Percentiles rank a stretch among this genome's conserved stretches.
These are phyloP conservation scores for Tolypocladium sp. DNA, from an alignment of 2,329 filamentous ascomycete genomes.

Conservation along the genomic window DNA sequence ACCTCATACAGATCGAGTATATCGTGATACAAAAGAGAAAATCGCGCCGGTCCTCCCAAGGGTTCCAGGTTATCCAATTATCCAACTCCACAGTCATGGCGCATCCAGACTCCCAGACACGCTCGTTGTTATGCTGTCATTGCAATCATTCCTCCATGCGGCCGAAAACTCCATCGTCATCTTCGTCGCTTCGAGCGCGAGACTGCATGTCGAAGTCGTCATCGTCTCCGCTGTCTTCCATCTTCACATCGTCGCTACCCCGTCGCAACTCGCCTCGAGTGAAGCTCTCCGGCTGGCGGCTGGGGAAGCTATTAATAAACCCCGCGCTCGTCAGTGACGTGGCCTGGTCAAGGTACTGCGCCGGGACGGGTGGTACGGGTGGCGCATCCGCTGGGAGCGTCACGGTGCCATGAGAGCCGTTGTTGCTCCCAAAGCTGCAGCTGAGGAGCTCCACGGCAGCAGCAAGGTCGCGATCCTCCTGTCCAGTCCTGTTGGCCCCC, in stretches of 20 bases:
- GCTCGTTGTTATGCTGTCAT: constrained; percentile 6
- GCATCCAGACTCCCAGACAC: background rate
- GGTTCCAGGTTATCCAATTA: constrained; percentile 22
- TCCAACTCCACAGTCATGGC: constrained; percentile 20
- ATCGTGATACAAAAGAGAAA: constrained; percentile 42
- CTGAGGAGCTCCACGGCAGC: constrained; percentile 84
- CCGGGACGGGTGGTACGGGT: constrained; percentile 79
- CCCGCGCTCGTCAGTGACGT: constrained; percentile 48
- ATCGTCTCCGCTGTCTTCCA: constrained; percentile 62
- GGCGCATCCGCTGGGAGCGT: constrained; percentile 65
- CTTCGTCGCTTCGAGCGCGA: constrained; percentile 67
- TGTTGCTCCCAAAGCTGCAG: constrained; percentile 78
- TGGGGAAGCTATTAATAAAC: constrained; percentile 55
- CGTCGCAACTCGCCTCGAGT: constrained; percentile 47
- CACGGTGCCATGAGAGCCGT: constrained; percentile 53
- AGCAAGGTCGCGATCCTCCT: constrained; percentile 80
- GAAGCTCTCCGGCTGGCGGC: constrained; percentile 54
- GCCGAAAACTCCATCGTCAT: constrained; percentile 93
- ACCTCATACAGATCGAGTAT: constrained; percentile 36
- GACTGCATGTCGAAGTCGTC: constrained; percentile 55
- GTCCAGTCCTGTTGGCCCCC: constrained; percentile 62
- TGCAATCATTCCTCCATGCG: constrained; percentile 76
- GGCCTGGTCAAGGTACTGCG: constrained; percentile 61
- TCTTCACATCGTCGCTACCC: constrained; percentile 52
- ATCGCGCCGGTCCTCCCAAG: constrained; percentile 18